Evolutionary conservation across 139 green algal species (phyloP), one percentile per base, ranked within the genome.

Genomic region (Haematococcus sp.): DNA sequence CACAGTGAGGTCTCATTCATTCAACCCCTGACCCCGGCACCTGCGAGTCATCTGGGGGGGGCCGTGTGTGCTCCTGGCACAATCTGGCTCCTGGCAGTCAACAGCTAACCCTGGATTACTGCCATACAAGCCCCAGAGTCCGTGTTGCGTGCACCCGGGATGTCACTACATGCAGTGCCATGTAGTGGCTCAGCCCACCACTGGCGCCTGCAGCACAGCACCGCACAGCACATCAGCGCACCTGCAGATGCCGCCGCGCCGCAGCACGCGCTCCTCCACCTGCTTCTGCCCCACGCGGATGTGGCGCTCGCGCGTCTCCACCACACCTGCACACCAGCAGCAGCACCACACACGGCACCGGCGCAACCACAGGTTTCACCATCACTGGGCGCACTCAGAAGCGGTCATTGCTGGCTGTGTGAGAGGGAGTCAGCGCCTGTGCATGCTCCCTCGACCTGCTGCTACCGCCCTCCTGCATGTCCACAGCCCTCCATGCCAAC

Each of bases 221-320:
- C 43, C 5, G 64, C 66, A 13, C 75, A 32, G n/a, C 30, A 27
- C 28, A 22, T 15, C 64, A 43, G 4, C 71, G 16, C 71, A 76
- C 43, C 58, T 70, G 59, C 60, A 77, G 3, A 77, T 55, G 61
- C 71, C 71, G 7, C 61, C 49, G 20, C 51, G 35, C 23, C 70
- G 69, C 49, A 68, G 35, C 71, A 77, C 68, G 31, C 56, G 77
- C 63, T 83, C 77, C 22, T 68, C 52, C 15, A 78, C 74, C 17
- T 74, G 74, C 46, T 71, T 71, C 32, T 81, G 52, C 43, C 65
- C 56, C 32, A 80, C 76, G 0, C 79, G 70, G 51, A 89, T 71
- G 56, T 76, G 70, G 17, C 52, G 28, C 70, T 76, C 70, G 2
- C 43, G 33, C 25, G 35, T 44, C 58, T 76, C 70, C 70, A 69